Evolutionary conservation across 345 rosid genomes (phyloP).

Genomic region (Populus davidiana): DNA sequence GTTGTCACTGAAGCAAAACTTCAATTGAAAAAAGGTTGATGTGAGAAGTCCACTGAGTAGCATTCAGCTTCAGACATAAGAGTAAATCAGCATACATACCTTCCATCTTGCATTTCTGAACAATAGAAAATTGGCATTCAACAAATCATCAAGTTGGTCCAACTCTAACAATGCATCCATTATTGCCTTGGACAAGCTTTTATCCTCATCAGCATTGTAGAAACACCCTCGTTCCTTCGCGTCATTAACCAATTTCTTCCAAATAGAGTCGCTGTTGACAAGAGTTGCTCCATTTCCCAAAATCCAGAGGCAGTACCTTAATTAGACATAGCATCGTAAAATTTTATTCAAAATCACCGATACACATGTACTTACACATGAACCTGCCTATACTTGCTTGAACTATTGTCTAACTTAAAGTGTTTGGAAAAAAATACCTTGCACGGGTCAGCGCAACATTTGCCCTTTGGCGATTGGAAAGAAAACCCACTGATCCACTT

Average conservation of each 20-base stretch:
- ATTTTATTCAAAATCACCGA: not conserved
- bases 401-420: not conserved
- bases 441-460: conserved; percentile 22
- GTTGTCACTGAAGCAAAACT: conserved; percentile 45
- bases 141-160: conserved; percentile 36
- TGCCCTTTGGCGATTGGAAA: conserved; percentile 17
- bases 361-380: not conserved
- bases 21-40: not conserved
- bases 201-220: conserved; percentile 39
- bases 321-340: not conserved
- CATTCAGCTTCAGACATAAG: not conserved
- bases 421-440: conserved; percentile 23
- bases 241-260: conserved; percentile 35
- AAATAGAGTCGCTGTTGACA: conserved; percentile 25
- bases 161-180: conserved; percentile 29
- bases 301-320: conserved; percentile 53
- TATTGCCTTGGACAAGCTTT: conserved; percentile 28
- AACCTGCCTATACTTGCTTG: not conserved
- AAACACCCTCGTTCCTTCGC: conserved; percentile 40
- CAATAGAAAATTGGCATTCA: conserved; percentile 22
- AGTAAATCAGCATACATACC: conserved; percentile 15
- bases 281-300: conserved; percentile 43
- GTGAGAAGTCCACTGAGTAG: not conserved
- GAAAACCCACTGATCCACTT: conserved; percentile 39
- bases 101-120: conserved; percentile 46